These are phyloP conservation scores for Lichtheimia corymbifera DNA, from an alignment of 371 early-diverging fungal genomes.

Conservation along the genomic window DNA sequence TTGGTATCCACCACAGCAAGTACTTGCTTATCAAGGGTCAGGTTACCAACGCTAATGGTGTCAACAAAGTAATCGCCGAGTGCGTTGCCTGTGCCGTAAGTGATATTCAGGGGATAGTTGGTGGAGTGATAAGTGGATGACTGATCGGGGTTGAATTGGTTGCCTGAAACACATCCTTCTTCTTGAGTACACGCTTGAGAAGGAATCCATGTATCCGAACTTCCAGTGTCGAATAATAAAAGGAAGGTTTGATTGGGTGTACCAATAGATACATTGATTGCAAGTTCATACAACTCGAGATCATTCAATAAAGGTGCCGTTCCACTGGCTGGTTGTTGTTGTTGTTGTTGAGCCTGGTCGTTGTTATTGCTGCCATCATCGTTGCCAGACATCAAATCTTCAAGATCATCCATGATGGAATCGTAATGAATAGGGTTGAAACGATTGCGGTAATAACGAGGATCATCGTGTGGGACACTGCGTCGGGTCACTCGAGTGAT, in stretches of 20 bases:
- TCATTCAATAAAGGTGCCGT: constrained; percentile 29
- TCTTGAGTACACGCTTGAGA: constrained; percentile 33
- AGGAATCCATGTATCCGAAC: constrained; percentile 61
- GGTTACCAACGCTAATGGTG: constrained; percentile 15
- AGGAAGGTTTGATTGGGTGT: constrained; percentile 64
- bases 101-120: constrained; percentile 15
- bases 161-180: constrained; percentile 20
- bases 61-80: constrained; percentile 24
- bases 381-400: background rate
- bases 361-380: background rate
- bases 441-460: constrained; percentile 12
- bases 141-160: constrained; percentile 14
- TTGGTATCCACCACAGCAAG: constrained; percentile 19
- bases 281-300: constrained; percentile 30
- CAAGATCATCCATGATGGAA: background rate
- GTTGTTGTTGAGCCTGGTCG: background rate
- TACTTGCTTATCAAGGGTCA: constrained; percentile 16
- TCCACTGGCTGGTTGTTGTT: background rate
- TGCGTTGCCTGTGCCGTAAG: constrained; percentile 21
- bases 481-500: constrained; percentile 15
- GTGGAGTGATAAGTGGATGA: constrained; percentile 20
- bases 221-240: constrained; percentile 72
- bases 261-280: constrained; percentile 54
- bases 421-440: constrained; percentile 14
- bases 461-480: constrained; percentile 7